Conservation (phyloP, 352 stramenopile species). For the Phytophthora tubulina region DNA sequence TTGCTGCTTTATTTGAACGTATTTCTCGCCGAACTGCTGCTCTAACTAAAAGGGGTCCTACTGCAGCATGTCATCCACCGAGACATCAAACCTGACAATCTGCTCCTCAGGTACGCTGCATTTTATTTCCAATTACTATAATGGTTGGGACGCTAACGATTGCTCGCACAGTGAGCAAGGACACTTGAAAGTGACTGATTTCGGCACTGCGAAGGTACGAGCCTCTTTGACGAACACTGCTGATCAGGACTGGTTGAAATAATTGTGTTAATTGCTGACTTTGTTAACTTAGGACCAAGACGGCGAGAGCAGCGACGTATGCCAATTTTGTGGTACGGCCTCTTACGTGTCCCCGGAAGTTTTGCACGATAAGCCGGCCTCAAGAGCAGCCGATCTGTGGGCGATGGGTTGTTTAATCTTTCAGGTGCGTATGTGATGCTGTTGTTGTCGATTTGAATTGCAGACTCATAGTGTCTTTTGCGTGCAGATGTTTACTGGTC, state of each 20-base stretch:
- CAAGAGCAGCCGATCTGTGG: conserved; percentile 90
- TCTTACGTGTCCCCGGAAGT: conserved; percentile 94
- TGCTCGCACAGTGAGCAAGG: conserved; percentile 60
- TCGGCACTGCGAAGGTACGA: conserved; percentile 85
- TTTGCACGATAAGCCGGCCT: conserved; percentile 83
- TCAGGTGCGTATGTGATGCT: conserved; percentile 46
- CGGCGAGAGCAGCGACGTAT: conserved; percentile 60
- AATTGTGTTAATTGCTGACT: conserved; percentile 11
- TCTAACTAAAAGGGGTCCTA: conserved; percentile 18
- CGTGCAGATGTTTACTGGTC: conserved; percentile 80
- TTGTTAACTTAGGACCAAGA: conserved; percentile 69
- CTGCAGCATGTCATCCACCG: conserved; percentile 94
- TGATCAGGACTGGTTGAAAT: neutral
- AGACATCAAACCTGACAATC: conserved; percentile 96
- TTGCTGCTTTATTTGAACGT: neutral
- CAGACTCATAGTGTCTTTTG: conserved; percentile 1
- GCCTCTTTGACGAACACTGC: neutral
- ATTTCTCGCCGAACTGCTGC: neutral
- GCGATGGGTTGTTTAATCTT: conserved; percentile 92
- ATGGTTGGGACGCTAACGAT: neutral
- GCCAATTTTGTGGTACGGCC: conserved; percentile 91
- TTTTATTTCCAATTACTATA: neutral
- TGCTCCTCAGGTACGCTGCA: conserved; percentile 73
- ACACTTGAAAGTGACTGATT: conserved; percentile 93
- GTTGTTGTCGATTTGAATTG: neutral